Evolutionary conservation across 306 rosid genomes (phyloP), one percentile per base, ranked within the genome.

Genomic region (Cucurbita pepo): DNA sequence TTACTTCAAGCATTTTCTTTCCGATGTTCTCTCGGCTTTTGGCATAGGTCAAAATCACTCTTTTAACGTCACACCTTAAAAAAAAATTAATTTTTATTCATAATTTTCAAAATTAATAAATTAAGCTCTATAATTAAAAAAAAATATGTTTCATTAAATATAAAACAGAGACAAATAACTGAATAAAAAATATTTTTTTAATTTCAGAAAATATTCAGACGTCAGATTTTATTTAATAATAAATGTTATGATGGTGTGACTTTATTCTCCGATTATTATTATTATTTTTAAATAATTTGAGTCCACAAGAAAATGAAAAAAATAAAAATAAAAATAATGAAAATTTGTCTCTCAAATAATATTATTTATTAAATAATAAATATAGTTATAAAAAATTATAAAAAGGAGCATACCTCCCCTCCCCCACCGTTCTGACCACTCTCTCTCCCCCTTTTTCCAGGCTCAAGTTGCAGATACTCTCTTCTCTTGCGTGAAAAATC

Each of bases 381-480:
- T 16, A 0, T 37, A 44, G 22, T 50, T 50, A 5, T 43, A n/a
- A 44, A 10, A 5, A 10, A 6, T 0, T 30, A 69, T 50, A 69
- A 69, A 30, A 57, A 69, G 14, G 56, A 25, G 47, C 73, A 67
- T 67, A 41, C 56, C 56, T 47, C 10, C 11, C 56, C 56, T 67
- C n/a, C 6, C 6, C 56, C 56, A 47, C 56, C 73, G 19, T 45
- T 67, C 56, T 22, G 73, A 50, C 73, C 14, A 50, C 44, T 69
- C 73, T 67, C 71, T 10, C 71, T 10, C 25, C 47, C 45, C 58
- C 58, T 69, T 69, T 69, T 69, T 69, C 25, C 57, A 69, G 73
- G 73, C 58, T 69, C 58, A 69, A 69, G 44, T 69, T 69, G 73
- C 57, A 69, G 55, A 69, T 69, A 48, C 73, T 69, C 73, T 69